Conservation (phyloP, 2,329 filamentous ascomycete genomes). For the Elsinoe fawcettii region DNA sequence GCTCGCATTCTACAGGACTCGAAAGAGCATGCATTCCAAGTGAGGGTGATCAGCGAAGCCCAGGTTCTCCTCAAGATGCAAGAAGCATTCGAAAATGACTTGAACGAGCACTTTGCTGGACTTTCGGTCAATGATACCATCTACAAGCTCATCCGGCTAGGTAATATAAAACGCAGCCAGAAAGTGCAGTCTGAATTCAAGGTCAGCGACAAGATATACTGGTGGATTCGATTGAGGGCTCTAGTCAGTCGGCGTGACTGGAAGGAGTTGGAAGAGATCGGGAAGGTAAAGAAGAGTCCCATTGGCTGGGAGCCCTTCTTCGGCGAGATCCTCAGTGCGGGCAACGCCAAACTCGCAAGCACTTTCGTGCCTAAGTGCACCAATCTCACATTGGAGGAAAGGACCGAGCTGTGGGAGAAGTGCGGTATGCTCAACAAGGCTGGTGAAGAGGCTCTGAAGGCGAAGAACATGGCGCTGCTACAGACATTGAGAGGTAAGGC, state of each 20-base stretch:
- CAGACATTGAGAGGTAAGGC: conserved; percentile 66
- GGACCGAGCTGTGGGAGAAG: conserved; percentile 91
- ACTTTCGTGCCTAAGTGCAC: conserved; percentile 84
- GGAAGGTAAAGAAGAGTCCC: conserved; percentile 69
- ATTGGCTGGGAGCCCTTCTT: conserved; percentile 99
- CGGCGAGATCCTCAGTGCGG: conserved; percentile 78
- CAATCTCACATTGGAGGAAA: conserved; percentile 56
- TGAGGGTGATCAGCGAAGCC: conserved; percentile 70
- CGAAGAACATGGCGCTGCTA: conserved; percentile 70
- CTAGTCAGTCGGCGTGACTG: conserved; percentile 86
- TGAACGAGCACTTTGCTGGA: conserved; percentile 61
- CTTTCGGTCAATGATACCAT: conserved; percentile 86
- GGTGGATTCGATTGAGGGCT: conserved; percentile 80
- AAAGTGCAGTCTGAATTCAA: conserved; percentile 91
- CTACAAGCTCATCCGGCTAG: conserved; percentile 74
- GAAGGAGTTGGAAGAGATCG: conserved; percentile 82
- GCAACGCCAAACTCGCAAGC: conserved; percentile 78
- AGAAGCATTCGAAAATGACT: conserved; percentile 75
- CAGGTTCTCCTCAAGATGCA: conserved; percentile 75
- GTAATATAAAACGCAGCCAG: conserved; percentile 75
- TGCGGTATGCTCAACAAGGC: conserved; percentile 85
- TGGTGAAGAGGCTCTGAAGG: conserved; percentile 80
- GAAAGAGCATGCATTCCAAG: conserved; percentile 68
- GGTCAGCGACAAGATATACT: conserved; percentile 79
- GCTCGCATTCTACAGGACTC: conserved; percentile 75